phyloP scores from a whole-genome alignment of 2,329 filamentous ascomycete genomes.

The Aspergillus sp. region DNA sequence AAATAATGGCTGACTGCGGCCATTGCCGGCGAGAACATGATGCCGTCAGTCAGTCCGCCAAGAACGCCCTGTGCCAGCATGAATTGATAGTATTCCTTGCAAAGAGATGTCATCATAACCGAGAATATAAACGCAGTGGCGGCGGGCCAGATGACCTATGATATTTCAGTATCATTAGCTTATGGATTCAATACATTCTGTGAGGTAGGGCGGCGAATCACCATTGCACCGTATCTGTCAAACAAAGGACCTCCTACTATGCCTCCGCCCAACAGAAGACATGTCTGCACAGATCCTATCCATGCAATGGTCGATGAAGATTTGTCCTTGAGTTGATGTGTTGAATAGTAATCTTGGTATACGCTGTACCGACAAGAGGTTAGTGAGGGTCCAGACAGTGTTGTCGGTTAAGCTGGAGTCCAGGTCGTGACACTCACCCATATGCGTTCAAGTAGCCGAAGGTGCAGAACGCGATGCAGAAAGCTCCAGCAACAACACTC shows the following conservation, averaged over 20 bases:
- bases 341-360: slow-evolving; percentile 42
- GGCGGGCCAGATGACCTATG: slow-evolving; percentile 5
- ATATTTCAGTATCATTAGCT: not conserved
- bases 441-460: slow-evolving; percentile 22
- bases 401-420: too few relatives aligned
- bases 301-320: slow-evolving; percentile 37
- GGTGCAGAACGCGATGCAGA: slow-evolving; percentile 18
- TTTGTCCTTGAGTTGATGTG: slow-evolving; percentile 32
- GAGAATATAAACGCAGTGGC: slow-evolving; percentile 41
- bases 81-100: slow-evolving; percentile 48
- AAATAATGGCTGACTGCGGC: slow-evolving; percentile 43
- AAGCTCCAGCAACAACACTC: slow-evolving; percentile 15
- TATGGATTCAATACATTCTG: too few relatives aligned
- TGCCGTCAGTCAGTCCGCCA: slow-evolving; percentile 23
- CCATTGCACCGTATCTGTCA: slow-evolving; percentile 15
- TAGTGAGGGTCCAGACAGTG: too few relatives aligned
- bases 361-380: slow-evolving; percentile 12
- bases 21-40: slow-evolving; percentile 41
- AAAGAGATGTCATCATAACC: slow-evolving; percentile 55
- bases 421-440: slow-evolving; percentile 8
- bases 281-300: slow-evolving; percentile 37
- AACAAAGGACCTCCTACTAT: slow-evolving; percentile 17
- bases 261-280: slow-evolving; percentile 15
- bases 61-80: slow-evolving; percentile 27
- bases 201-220: slow-evolving; percentile 1